Evolutionary conservation across 331 rosid species (phyloP), one percentile per base, ranked within the genome.

Genomic region (Rhamnella rubrinervis): DNA sequence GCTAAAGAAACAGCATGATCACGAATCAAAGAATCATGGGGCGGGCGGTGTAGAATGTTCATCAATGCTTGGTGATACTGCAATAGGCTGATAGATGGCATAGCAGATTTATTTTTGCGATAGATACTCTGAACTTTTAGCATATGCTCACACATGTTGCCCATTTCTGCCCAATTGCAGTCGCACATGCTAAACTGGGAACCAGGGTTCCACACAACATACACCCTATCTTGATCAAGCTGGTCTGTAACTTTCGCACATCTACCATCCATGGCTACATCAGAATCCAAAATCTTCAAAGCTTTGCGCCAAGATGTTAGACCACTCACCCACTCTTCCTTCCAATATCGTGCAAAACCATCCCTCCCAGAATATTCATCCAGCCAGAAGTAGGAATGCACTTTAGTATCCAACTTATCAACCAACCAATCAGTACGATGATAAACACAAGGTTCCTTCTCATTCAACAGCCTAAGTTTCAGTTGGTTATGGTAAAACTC

Each of bases 251-350:
- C 95, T 74, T 85, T 87, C 37, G 96, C 95, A 67, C 71, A 75
- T 71, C 59, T 71, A 73, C 83, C 91, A 75, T 87, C 92, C 75
- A 91, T 61, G 72, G 76, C 41, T 18, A 89, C 86, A 73, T 87
- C 85, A 15, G 86, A 26, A 66, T 89, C 95, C 55, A 87, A 86
- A 71, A 95, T 91, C 69, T 73, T 74, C 83, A 85, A 83, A 13
- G 97, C 84, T 83, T 87, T 84, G 78, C 93, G 95, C 98, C 98
- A 95, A 64, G 95, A 83, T 60, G 98, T 89, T 80, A 89, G 87
- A 61, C 97, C 98, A 68, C 93, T 89, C 59, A 65, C 71, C 97
- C 98, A 91, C 82, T 95, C 98, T 63, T 91, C 85, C 83, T 87
- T 91, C 89, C 92, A 82, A 76, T 93, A 93, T 55, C 96, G 87